Evolutionary conservation across 2,329 filamentous ascomycete species (phyloP), one percentile per base, ranked within the genome.

Genomic region (Dothiorella sarmentorum): DNA sequence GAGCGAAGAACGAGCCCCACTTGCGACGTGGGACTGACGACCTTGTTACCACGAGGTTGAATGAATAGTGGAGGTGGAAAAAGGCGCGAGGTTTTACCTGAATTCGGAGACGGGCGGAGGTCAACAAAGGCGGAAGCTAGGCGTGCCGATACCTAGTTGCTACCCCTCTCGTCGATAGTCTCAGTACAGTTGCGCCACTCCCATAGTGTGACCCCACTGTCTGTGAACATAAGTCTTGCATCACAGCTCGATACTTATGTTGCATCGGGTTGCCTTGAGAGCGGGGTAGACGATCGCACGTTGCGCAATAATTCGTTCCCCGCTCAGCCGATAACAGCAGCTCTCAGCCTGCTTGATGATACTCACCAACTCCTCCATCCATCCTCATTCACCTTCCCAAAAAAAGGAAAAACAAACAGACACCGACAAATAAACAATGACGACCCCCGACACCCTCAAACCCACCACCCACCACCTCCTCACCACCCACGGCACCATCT

Each of bases 401-500:
- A 10, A 20, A 22, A 38, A 18, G 15, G n/a, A n/a, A 15, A 26
- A 44, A 44, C 10, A 26, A 27, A 18, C 10, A 17, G 5, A 18
- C 4, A 18, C 35, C 10, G n/a, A n/a, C n/a, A n/a, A n/a, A 9
- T 7, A n/a, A 31, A 56, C 20, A 33, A 57, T 57, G 55, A 6
- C 22, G 11, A 13, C 31, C 17, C 15, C 51, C 26, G 42, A 37
- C n/a, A n/a, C n/a, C 10, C 42, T 38, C n/a, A 15, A 20, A 22
- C 43, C 49, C 24, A 29, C 18, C 20, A 27, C 43, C 55, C 55
- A 49, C 43, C 6, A 17, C 24, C 47, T 57, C 55, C 42, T n/a
- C 43, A 57, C 42, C 22, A 11, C 42, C 24, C 55, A 58, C 55
- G 55, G 55, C 31, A 49, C 43, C 43, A 49, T 58, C 31, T 31